A percentile compares a stretch with the other conserved stretches of the same genome.
These are phyloP conservation scores for Penicillium oxalicum DNA, from an alignment of 2,329 filamentous ascomycete genomes.

Conservation along the genomic window DNA sequence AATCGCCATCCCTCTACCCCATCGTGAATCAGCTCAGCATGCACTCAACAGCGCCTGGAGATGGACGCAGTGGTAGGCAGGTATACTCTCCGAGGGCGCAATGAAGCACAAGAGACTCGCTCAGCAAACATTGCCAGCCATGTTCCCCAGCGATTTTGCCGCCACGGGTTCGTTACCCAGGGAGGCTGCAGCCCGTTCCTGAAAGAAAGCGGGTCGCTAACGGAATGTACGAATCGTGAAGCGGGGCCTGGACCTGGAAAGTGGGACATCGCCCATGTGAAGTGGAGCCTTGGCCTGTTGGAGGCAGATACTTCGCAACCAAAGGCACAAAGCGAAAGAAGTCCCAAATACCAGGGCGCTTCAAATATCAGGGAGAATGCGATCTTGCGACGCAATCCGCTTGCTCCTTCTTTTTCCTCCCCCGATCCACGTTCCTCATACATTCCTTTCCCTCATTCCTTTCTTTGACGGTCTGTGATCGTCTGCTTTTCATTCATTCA, in stretches of 20 bases:
- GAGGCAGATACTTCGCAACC: neutral
- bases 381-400: slow-evolving; percentile 1
- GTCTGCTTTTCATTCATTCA: slow-evolving; percentile 14
- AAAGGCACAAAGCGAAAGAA: neutral
- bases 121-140: too few species aligned
- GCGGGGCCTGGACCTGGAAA: neutral
- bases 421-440: slow-evolving; percentile 14
- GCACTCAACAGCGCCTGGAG: too few species aligned
- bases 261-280: neutral
- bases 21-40: too few species aligned
- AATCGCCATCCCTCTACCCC: neutral
- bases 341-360: neutral
- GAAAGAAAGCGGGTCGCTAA: too few species aligned
- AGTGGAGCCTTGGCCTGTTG: neutral
- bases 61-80: too few species aligned
- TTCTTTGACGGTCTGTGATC: slow-evolving; percentile 19
- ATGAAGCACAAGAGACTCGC: too few species aligned
- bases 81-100: too few species aligned
- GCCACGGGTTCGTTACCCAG: too few species aligned
- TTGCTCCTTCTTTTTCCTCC: slow-evolving; percentile 2
- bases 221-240: too few species aligned
- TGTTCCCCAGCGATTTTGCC: too few species aligned
- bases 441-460: slow-evolving; percentile 10
- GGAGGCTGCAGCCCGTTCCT: too few species aligned
- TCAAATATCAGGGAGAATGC: slow-evolving; percentile 13